phyloP scores from a whole-genome alignment of 257 asterid species.

The Fraxinus quadrangulata region DNA sequence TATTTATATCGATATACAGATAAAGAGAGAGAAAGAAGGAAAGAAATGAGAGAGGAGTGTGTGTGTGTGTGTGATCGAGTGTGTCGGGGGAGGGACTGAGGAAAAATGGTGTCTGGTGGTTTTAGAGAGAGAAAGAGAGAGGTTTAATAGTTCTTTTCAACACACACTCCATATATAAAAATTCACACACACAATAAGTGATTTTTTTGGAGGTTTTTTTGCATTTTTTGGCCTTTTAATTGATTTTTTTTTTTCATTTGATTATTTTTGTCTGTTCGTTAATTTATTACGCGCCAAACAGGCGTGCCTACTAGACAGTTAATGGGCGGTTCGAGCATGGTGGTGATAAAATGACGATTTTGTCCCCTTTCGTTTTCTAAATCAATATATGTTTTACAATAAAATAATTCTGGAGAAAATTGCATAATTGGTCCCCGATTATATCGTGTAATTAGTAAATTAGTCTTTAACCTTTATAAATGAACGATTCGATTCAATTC shows the following conservation, averaged over 20 bases:
- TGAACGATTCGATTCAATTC: background rate
- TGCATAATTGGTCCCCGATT: background rate
- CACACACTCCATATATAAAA: background rate
- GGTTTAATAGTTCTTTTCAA: background rate
- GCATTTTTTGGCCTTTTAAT: background rate
- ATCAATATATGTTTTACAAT: background rate
- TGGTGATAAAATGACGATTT: background rate
- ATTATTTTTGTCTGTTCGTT: constrained; percentile 1
- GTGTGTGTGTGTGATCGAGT: background rate
- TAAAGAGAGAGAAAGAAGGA: background rate
- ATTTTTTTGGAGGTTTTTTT: background rate
- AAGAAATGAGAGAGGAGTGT: background rate
- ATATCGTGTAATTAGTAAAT: too few relatives aligned
- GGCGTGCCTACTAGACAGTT: background rate
- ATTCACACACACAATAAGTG: background rate
- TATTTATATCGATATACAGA: background rate
- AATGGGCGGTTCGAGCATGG: background rate
- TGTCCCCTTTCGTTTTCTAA: background rate
- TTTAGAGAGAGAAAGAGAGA: constrained; percentile 1
- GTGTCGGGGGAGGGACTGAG: constrained; percentile 7
- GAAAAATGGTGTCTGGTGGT: constrained; percentile 2
- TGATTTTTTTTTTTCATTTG: background rate
- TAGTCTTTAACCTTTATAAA: background rate
- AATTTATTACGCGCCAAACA: background rate
- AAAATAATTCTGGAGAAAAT: background rate